Evolutionary conservation across 352 stramenopile genomes (phyloP).

Genomic region (Pythium biforme): DNA sequence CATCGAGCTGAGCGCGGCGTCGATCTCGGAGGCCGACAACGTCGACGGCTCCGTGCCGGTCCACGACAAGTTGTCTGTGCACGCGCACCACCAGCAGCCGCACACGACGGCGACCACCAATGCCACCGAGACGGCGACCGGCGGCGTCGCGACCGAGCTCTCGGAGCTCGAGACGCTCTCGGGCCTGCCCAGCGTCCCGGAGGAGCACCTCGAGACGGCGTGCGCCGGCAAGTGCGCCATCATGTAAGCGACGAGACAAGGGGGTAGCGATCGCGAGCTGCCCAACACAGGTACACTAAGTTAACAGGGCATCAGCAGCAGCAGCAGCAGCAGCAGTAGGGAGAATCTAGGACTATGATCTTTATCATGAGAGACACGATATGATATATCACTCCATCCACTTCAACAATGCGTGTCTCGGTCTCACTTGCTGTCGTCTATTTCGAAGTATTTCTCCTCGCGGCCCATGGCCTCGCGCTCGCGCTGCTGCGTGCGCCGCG

Average conservation of each 20-base stretch:
- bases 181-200: constrained; percentile 4
- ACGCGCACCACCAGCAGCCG: neutral
- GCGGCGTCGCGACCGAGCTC: neutral
- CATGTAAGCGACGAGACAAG: constrained; percentile 36
- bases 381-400: too few relatives aligned
- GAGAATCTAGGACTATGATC: too few relatives aligned
- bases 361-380: too few relatives aligned
- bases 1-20: constrained; percentile 20
- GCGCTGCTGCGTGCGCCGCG: constrained; percentile 14
- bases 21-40: neutral
- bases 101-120: neutral
- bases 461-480: constrained; percentile 32
- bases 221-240: constrained; percentile 50
- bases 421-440: too few relatives aligned
- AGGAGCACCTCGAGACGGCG: constrained; percentile 39
- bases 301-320: too few relatives aligned
- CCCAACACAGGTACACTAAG: too few relatives aligned
- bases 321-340: neutral
- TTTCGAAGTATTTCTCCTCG: too few relatives aligned
- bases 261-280: neutral
- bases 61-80: constrained; percentile 17
- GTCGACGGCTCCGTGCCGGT: constrained; percentile 23
- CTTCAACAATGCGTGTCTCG: too few relatives aligned
- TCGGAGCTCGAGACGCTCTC: constrained; percentile 11
- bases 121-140: neutral